Base-by-base conservation (phyloP, 768 basidiomycete genomes). In the Dentipellis fragilis region DNA sequence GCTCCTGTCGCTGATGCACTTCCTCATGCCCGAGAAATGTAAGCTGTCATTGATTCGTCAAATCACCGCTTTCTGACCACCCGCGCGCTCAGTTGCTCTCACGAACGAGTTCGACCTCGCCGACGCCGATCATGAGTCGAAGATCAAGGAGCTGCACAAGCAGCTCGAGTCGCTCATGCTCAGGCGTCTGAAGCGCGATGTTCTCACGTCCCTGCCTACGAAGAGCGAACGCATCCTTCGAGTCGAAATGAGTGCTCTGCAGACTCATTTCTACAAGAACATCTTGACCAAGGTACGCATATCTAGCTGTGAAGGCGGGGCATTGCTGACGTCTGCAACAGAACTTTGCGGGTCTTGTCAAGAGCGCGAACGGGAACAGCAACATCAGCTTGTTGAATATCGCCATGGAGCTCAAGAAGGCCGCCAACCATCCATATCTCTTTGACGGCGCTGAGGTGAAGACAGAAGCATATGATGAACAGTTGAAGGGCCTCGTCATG, bases 1-100 rank as follows among this genome's bases (percentile, higher is more conserved):
- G 69, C 73, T 99, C 37, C 76, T 98, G 42, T 92, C 96, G 9
- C 73, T 98, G 69, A 98, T 98, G 95, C 96, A 98, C 69, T 99
- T 99, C 78, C 76, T 98, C 62, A 96, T 96, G 90, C 96, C 96
- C 8, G 94, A 98, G 65, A 92, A 91, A 74, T 99, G 92, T 90
- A 61, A 69, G 87, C 65, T 36, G 16, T 51, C 12, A 34, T 42
- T 12, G 60, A 40, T 61, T 54, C 38, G 47, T n/a, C n/a, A 4
- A 45, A 19, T 45, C n/a, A n/a, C n/a, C 9, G 16, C 42, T 29
- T 10, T 3, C 42, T 45, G 42, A 45, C 5, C n/a, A 16, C 8
- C 14, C 5, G 10, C 11, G 8, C 50, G 50, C 29, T 23, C 67
- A 95, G 91, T 97, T 69, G 85, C 88, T 36, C 77, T 99, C 29